These are phyloP conservation scores for Phialocephala subalpina DNA, from an alignment of 2,329 filamentous ascomycete genomes.

Conservation along the genomic window DNA sequence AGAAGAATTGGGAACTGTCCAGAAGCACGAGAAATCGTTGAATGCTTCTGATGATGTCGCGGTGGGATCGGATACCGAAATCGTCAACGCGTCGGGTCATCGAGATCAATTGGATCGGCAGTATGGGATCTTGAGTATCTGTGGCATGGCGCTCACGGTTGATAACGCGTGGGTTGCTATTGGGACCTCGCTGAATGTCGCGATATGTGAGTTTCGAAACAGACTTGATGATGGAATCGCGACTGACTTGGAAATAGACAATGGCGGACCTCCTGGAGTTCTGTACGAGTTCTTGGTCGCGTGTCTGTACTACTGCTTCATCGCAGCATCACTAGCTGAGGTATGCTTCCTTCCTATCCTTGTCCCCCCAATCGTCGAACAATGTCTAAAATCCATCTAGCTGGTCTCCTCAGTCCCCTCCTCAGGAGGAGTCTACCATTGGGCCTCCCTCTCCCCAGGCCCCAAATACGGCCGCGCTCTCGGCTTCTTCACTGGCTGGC, in stretches of 20 bases:
- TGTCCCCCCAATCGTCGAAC: too few species aligned
- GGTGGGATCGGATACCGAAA: not conserved
- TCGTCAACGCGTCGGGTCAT: constrained; percentile 56
- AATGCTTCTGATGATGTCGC: constrained; percentile 13
- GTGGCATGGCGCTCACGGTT: constrained; percentile 51
- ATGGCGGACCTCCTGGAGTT: constrained; percentile 66
- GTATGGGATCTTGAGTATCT: constrained; percentile 54
- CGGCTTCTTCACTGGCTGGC: constrained; percentile 57
- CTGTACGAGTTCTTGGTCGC: constrained; percentile 65
- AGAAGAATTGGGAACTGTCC: not conserved
- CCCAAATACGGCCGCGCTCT: constrained; percentile 48
- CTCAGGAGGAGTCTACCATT: constrained; percentile 52
- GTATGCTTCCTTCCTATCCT: constrained; percentile 17
- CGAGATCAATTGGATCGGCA: constrained; percentile 56
- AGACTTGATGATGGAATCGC: not conserved
- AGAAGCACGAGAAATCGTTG: constrained; percentile 38
- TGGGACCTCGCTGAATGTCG: constrained; percentile 50
- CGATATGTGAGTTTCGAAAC: constrained; percentile 19
- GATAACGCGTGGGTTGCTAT: constrained; percentile 52
- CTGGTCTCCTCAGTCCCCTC: constrained; percentile 25
- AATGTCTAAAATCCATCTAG: constrained; percentile 12
- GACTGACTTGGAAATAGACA: constrained; percentile 54
- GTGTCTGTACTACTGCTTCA: constrained; percentile 56
- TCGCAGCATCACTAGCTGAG: constrained; percentile 55
- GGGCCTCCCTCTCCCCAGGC: constrained; percentile 50